These are phyloP conservation scores for Hemileccinum impolitum DNA, from an alignment of 768 basidiomycete genomes.

Conservation along the genomic window DNA sequence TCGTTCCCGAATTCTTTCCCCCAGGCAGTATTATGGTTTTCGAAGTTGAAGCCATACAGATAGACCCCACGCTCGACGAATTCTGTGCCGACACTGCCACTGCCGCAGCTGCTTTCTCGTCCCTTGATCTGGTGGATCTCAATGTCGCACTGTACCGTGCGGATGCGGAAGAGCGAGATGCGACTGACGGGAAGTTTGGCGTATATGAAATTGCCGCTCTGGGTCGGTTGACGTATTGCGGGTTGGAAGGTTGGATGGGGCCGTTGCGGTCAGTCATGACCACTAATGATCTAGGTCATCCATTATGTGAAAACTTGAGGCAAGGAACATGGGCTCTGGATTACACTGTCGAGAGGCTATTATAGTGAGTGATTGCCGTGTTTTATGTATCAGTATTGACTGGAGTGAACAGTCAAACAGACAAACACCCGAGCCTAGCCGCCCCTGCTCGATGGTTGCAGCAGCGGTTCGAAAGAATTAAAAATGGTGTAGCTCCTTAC, in stretches of 20 bases:
- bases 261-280: conserved; percentile 79
- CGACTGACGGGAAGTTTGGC: conserved; percentile 77
- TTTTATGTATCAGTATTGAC: conserved; percentile 12
- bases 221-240: conserved; percentile 84
- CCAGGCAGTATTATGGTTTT: conserved; percentile 95
- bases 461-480: conserved; percentile 82
- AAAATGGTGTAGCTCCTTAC: conserved; percentile 72
- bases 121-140: conserved; percentile 80
- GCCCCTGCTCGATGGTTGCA: conserved; percentile 81
- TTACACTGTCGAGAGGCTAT: conserved; percentile 71
- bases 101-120: conserved; percentile 67
- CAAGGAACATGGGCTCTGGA: conserved; percentile 91
- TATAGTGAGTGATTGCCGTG: conserved; percentile 48
- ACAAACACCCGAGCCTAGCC: conserved; percentile 61
- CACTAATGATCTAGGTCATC: conserved; percentile 91
- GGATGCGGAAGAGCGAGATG: conserved; percentile 90
- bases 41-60: conserved; percentile 74
- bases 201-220: conserved; percentile 75
- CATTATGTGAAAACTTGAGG: conserved; percentile 83
- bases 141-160: conserved; percentile 85
- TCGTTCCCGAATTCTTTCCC: conserved; percentile 88
- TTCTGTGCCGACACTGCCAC: conserved; percentile 71
- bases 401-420: conserved; percentile 46
- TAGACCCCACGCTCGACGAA: conserved; percentile 66
- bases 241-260: conserved; percentile 97